These are phyloP conservation scores for Neofusicoccum sp. DNA, from an alignment of 2,329 filamentous ascomycete genomes.

Conservation along the genomic window DNA sequence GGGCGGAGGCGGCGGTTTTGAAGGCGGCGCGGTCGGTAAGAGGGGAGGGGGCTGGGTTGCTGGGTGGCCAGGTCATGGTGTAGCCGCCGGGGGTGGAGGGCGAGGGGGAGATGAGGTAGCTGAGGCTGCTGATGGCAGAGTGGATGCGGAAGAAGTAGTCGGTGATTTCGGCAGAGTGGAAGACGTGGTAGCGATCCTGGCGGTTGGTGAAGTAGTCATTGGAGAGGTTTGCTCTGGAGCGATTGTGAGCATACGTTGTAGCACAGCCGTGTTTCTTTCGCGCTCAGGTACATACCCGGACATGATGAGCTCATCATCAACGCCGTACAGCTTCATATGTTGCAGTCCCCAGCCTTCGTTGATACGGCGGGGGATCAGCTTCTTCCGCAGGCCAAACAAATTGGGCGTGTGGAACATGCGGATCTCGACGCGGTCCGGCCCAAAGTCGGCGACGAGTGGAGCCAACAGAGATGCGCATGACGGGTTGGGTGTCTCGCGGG, in stretches of 20 bases:
- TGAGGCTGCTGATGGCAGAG: constrained; percentile 74
- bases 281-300: constrained; percentile 64
- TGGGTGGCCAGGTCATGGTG: constrained; percentile 70
- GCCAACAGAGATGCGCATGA: constrained; percentile 88
- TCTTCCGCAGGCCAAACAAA: constrained; percentile 82
- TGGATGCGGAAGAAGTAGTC: constrained; percentile 83
- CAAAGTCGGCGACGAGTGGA: constrained; percentile 82
- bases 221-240: constrained; percentile 76
- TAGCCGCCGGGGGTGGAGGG: constrained; percentile 53
- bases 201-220: constrained; percentile 95
- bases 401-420: constrained; percentile 99
- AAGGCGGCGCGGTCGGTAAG: constrained; percentile 71
- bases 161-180: constrained; percentile 76
- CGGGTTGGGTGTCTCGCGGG: constrained; percentile 81
- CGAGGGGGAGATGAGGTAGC: constrained; percentile 74
- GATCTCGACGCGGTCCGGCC: constrained; percentile 80
- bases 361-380: constrained; percentile 81
- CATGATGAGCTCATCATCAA: constrained; percentile 94
- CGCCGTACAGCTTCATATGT: constrained; percentile 97
- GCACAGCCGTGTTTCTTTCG: neutral
- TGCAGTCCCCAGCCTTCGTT: constrained; percentile 99
- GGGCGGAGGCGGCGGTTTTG: constrained; percentile 66
- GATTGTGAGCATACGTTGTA: neutral
- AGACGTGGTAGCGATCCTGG: constrained; percentile 92
- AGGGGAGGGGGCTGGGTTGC: constrained; percentile 75